Base-by-base conservation (phyloP, 164 flowering plant species). In the Protea cynaroides region DNA sequence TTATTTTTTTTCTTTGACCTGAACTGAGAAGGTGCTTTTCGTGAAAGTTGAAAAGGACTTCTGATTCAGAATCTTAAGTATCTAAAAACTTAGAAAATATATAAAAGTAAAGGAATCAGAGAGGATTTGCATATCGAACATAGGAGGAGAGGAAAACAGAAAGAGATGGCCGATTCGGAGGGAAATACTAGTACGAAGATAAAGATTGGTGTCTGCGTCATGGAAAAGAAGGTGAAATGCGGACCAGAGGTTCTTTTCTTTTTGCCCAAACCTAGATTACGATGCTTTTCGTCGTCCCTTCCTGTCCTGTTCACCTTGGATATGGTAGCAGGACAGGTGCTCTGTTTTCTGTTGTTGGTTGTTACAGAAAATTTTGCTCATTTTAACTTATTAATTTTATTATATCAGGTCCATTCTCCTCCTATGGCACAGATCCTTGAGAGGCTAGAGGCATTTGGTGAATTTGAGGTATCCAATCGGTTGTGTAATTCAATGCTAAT, bases 211-310 rank as follows among this genome's bases (percentile, higher is more conserved):
- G 99, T 95, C 8, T 95, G 97, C 69, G 99, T 95, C 67, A 82
- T 95, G 97, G 97, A 91, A 87, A 95, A 95, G 94, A 95, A 95
- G 97, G 99, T 95, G 93, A 91, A 87, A 82, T 85, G 90, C 80
- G 88, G 85, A 72, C 62, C 79, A 71, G 92, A 88, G 89, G 90
- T 86, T 81, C 78, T 84, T 57, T 74, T 70, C 72, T 49, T 66
- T 69, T 64, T 78, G 21, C 76, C 71, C 51, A 53, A 44, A 12
- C 37, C 34, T 24, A 55, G 22, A 55, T 55, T 3, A 15, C 1
- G 1, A 22, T 23, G n/a, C 36, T 29, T 40, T 36, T 25, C 47
- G 3, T 10, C n/a, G 7, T 29, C 59, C 34, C 4, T 29, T 56
- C 47, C 57, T 18, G 61, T n/a, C 17, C 54, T 46, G 61, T 46